Base-by-base conservation (phyloP, 345 rosid species). In the Trapa incisa region DNA sequence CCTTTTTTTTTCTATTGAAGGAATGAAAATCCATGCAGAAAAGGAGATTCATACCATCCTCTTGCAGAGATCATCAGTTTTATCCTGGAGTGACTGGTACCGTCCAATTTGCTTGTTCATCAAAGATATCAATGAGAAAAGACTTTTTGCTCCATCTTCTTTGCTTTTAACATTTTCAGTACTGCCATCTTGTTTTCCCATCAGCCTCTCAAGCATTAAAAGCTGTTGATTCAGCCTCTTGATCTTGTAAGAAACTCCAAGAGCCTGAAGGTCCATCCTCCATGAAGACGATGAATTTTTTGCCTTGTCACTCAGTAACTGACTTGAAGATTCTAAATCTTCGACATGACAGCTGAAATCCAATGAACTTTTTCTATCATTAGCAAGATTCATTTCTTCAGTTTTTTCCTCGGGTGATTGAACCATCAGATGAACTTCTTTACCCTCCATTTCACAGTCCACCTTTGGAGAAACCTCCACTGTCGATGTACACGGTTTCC, bases 181-280 rank as follows among this genome's bases (percentile, higher is more conserved):
- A 32, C 71, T 75, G 70, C 63, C 78, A 75, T 84, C 87, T 71
- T 82, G 82, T 62, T 84, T 89, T 73, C 87, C 95, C 6, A 82
- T 79, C 70, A 88, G 70, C 76, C 89, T 91, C 71, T 94, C 96
- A 37, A 94, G 84, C 89, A 91, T 79, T 69, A 89, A 78, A 43
- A 91, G 84, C 76, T 91, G 96, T 78, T 91, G 97, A 81, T 82
- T 86, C 65, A 91, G 77, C 84, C 99, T 89, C 79, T 89, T 94
- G 76, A 91, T 84, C 89, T 94, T 94, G 84, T 79, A 91, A 69
- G 95, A 88, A 73, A 89, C 86, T 71, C 91, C 99, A 22, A 94
- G 99, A 68, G 97, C 97, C 65, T 85, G 92, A 73, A 91, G 83
- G 77, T 94, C 95, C 88, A 87, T 87, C 78, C 86, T 87, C 97